Evolutionary conservation across 495 filamentous ascomycete genomes (phyloP), one percentile per base, ranked within the genome.

Genomic region (Cetradonia linearis): DNA sequence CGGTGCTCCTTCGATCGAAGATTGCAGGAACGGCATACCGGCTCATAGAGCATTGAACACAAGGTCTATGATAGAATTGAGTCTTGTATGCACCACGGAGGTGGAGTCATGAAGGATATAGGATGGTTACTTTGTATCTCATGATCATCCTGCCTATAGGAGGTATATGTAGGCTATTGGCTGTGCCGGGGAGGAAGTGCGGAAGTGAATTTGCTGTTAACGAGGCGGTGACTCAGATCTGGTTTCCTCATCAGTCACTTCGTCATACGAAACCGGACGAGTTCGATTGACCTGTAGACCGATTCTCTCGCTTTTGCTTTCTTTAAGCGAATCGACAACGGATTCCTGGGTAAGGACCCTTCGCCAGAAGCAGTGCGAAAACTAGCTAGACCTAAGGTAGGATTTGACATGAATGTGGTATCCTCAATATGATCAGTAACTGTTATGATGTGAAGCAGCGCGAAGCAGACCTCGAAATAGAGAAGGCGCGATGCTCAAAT

Each of bases 1-100:
- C 47, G 55, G 30, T 14, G 34, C 25, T 27, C 37, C 38, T 53
- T 62, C 61, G n/a, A 58, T 62, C 52, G 57, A 61, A 28, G 27
- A 10, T 36, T 36, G 53, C 34, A 62, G 33, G 30, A 36, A 37
- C 7, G 60, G 31, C 60, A 62, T 62, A 10, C 27, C 23, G 48
- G 14, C 47, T n/a, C 48, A 44, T 6, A 40, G 28, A 53, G 27
- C n/a, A 34, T 0, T 9, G 4, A 31, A 37, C 20, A 8, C 25
- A n/a, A 16, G 52, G 42, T 38, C 13, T 44, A 47, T 40, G 18
- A 18, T 50, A 28, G 16, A 20, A 27, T 42, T 34, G 14, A 36
- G 11, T 52, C 28, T 42, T 42, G 25, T 13, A 38, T 6, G 18
- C 27, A 25, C 25, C n/a, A 52, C 31, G 3, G 38, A 7, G 14